These are phyloP conservation scores for Prinsepia uniflora DNA, from an alignment of 306 rosid species.

Conservation along the genomic window DNA sequence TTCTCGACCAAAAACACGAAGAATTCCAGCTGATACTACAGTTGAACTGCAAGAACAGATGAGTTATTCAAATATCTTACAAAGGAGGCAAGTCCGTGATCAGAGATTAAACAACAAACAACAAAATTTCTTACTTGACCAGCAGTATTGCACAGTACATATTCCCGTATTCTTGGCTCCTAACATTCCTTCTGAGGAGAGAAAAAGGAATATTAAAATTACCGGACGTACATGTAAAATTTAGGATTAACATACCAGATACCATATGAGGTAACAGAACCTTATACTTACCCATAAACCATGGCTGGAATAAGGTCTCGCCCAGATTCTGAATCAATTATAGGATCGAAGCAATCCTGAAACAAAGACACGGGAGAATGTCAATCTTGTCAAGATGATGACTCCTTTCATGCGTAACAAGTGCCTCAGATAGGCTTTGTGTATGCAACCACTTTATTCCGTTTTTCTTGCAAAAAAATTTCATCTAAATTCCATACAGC, in stretches of 20 bases:
- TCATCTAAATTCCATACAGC: not conserved
- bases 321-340: constrained; percentile 71
- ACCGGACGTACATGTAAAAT: constrained; percentile 12
- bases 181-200: constrained; percentile 64
- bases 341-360: constrained; percentile 96
- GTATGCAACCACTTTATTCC: not conserved
- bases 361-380: constrained; percentile 16
- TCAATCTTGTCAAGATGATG: constrained; percentile 6
- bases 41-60: constrained; percentile 62
- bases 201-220: not conserved
- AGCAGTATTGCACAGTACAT: constrained; percentile 83
- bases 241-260: constrained; percentile 12
- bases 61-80: constrained; percentile 16
- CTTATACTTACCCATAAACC: constrained; percentile 78
- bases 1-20: constrained; percentile 76
- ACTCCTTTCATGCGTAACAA: not conserved
- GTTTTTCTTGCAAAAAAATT: not conserved
- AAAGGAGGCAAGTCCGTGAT: not conserved
- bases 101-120: constrained; percentile 10
- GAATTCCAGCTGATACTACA: constrained; percentile 86
- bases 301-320: constrained; percentile 95
- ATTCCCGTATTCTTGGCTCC: constrained; percentile 88
- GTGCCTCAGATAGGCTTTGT: not conserved
- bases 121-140: constrained; percentile 63
- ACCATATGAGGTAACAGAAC: not conserved